Base-by-base conservation (phyloP, 2,329 filamentous ascomycete species). In the Parastagonospora nodorum region DNA sequence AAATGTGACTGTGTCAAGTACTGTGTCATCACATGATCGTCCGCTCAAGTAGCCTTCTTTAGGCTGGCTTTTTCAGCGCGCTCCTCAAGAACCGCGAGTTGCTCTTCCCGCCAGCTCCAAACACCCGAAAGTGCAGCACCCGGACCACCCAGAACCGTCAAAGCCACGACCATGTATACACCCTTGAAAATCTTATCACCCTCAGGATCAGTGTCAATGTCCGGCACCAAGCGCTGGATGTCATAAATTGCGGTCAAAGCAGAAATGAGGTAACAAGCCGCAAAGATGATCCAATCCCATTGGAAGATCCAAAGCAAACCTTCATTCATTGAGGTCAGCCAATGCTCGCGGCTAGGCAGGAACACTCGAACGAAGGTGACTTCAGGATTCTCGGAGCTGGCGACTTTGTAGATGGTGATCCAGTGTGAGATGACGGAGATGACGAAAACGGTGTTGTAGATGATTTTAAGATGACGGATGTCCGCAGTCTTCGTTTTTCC, bases 231-330 rank as follows among this genome's bases (percentile, higher is more conserved):
- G 10, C 59, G 50, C 38, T 54, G 50, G 6, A 60, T 35, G 44
- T 62, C 59, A 24, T 46, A 57, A 5, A 57, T 41, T 2, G 59
- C 52, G 19, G 58, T 51, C 40, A 50, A 51, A 10, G 52, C 31
- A 4, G 47, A 33, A 1, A 60, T 35, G 1, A 58, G 16, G 19
- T 36, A 42, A n/a, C 42, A 36, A n/a, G 45, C 2, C 4, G 37
- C 42, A n/a, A 24, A 19, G 10, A 58, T 35, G 9, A 57, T 12
- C 59, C 59, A 62, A 27, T 62, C 59, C 44, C 59, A 60, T n/a
- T 62, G 59, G 36, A 62, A 62, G n/a, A 62, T 51, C 36, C 42
- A 60, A 2, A 60, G 24, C 19, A 62, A 12, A 4, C 57, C 59
- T 30, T 46, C 49, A 15, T 44, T 38, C 12, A 53, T 27, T 2